Conservation (phyloP, 2,329 filamentous ascomycete genomes). For the Trichoderma breve region DNA sequence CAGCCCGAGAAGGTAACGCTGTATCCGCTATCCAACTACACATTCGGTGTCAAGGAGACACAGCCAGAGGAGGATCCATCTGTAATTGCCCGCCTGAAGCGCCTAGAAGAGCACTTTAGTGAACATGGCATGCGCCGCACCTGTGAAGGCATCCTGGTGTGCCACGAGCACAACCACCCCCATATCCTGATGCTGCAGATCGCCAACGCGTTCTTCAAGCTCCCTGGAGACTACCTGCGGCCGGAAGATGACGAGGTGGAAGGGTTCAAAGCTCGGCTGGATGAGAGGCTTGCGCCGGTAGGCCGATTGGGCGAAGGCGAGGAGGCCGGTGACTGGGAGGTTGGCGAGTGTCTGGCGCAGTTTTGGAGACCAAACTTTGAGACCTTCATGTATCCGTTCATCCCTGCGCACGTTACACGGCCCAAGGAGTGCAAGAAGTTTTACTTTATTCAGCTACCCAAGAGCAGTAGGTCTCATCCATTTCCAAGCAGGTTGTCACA, state of each 20-base stretch:
- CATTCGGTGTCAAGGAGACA: constrained; percentile 96
- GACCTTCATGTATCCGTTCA: constrained; percentile 99
- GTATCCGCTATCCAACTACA: constrained; percentile 97
- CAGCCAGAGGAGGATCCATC: constrained; percentile 98
- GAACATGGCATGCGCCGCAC: constrained; percentile 94
- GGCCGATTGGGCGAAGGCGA: constrained; percentile 81
- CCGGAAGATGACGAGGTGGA: constrained; percentile 87
- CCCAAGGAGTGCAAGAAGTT: constrained; percentile 99
- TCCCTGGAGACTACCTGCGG: constrained; percentile 91
- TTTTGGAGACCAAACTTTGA: constrained; percentile 99
- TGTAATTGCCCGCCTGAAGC: constrained; percentile 85
- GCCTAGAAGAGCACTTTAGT: constrained; percentile 92
- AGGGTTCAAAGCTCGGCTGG: constrained; percentile 91
- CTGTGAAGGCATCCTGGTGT: constrained; percentile 94
- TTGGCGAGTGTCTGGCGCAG: constrained; percentile 91
- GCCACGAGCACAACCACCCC: constrained; percentile 98
- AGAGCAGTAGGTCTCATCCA: constrained; percentile 63
- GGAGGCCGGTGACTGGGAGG: constrained; percentile 83
- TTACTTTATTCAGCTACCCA: constrained; percentile 92
- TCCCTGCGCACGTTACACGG: constrained; percentile 90
- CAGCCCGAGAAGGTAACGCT: constrained; percentile 88
- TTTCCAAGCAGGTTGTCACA: neutral
- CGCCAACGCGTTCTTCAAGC: constrained; percentile 98
- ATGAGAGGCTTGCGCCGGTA: constrained; percentile 91
- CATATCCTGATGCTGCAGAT: constrained; percentile 99